phyloP scores from a whole-genome alignment of 768 basidiomycete species.

The Exsudoporus frostii region DNA sequence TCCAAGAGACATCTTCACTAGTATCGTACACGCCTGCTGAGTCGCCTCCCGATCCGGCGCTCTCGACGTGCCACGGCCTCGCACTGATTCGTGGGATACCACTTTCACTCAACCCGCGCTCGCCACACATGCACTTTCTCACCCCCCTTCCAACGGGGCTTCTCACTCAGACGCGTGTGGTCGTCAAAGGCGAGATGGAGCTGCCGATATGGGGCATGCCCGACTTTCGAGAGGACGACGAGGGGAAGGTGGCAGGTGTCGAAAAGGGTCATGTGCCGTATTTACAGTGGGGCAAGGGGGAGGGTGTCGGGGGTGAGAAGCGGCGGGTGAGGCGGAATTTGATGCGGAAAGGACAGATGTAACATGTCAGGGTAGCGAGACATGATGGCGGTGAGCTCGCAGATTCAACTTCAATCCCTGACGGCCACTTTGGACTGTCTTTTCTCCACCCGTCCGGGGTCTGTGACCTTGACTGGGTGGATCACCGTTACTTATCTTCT shows the following conservation, averaged over 20 bases:
- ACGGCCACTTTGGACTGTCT: too few relatives aligned
- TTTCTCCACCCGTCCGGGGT: too few relatives aligned
- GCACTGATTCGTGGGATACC: constrained; percentile 63
- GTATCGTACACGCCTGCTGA: constrained; percentile 60
- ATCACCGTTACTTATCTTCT: too few relatives aligned
- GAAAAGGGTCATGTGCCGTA: constrained; percentile 66
- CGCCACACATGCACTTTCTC: constrained; percentile 60
- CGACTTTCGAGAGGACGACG: constrained; percentile 52
- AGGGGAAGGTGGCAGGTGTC: constrained; percentile 44
- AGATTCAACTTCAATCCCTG: neutral
- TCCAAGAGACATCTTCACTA: constrained; percentile 22
- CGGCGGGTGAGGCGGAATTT: constrained; percentile 79
- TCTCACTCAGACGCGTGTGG: constrained; percentile 33
- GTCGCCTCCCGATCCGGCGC: constrained; percentile 51
- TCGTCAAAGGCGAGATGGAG: constrained; percentile 88
- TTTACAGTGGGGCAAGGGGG: constrained; percentile 71
- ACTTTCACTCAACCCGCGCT: constrained; percentile 26
- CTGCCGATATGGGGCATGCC: constrained; percentile 86
- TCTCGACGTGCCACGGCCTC: constrained; percentile 69
- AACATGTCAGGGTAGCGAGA: neutral
- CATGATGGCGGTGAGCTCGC: neutral
- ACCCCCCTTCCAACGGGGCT: constrained; percentile 62
- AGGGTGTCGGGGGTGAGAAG: constrained; percentile 69
- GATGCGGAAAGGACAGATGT: constrained; percentile 80
- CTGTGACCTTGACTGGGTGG: too few relatives aligned